Evolutionary conservation across 148 eudicot species (phyloP), one percentile per base, ranked within the genome.

Genomic region (Agrostemma githago): DNA sequence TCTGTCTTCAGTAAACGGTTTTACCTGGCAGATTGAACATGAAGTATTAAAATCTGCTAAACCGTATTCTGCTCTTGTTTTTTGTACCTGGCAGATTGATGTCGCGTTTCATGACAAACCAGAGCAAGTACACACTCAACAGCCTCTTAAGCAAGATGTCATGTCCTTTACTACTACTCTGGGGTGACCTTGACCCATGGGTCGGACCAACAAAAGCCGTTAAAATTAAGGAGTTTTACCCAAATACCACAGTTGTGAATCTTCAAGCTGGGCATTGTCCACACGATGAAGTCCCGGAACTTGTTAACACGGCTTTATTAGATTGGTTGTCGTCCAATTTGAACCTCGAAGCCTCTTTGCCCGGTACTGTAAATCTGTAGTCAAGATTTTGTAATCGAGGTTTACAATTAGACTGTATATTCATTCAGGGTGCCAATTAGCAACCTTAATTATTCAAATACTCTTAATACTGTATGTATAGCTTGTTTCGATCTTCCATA

Each of bases 111-210:
- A 89, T 90, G 92, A 77, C 86, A 42, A 95, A 90, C 78, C 97
- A 88, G 81, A 90, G 73, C 72, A 92, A 89, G 84, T 95, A 95
- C 84, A 90, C 99, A 46, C 91, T 96, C 15, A 87, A 96, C 82
- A 88, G 96, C 66, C 88, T 96, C 37, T 77, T 96, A 73, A 88
- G 88, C 85, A 64, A 92, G 77, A 84, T 96, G 17, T 82, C 96
- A 42, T 96, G 99, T 77, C 99, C 97, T 1, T 63, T 96, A 68
- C 78, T 96, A 77, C 80, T 96, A 68, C 74, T 92, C 48, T 96
- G 99, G 99, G 99, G 97, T 62, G 97, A 96, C 77, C 85, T 89
- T 19, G 99, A 96, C 82, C 99, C 99, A 3, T 96, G 99, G 98
- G 93, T 92, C 64, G 99, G 97, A 26, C 89, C 97, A 39, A 79